Base-by-base conservation (phyloP, 306 rosid species). In the Dryas alaskensis region DNA sequence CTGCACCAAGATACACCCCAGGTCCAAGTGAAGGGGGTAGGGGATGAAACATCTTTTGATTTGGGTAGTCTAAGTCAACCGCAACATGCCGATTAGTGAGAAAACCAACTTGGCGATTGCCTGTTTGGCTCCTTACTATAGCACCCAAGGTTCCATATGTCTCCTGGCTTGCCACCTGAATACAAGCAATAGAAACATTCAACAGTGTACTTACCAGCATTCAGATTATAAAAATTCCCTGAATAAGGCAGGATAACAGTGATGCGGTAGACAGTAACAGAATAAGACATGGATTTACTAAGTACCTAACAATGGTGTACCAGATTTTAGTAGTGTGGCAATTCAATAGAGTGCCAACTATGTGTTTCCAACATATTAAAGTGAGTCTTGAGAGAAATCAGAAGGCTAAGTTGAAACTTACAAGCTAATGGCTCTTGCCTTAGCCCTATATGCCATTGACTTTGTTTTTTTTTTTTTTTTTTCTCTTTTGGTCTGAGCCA, bases 41-140 rank as follows among this genome's bases (percentile, higher is more conserved):
- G 51, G 99, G 99, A 77, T 95, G 99, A 80, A 95, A 95, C 99
- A 95, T 95, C 84, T 95, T 95, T 86, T 95, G 99, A 76, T 95
- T 95, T 4, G 99, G 99, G 83, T 95, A 95, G 79, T 95, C 98
- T 53, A 95, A 88, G 78, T 95, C 90, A 8, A 95, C 99, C 3
- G 99, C 99, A 64, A 95, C 99, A 77, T 95, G 99, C 27, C 99
- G 91, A 71, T 95, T 95, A 55, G 99, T 95, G 83, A 95, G 99
- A 82, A 95, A 95, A 68, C 99, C 99, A 85, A 95, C 96, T 80
- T 90, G 99, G 6, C 88, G 85, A 79, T 81, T 87, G 74, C 97
- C 99, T 14, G 99, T 89, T 86, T 89, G 97, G 90, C 99, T 95
- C 81, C 88, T 88, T 37, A 95, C 99, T 0, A 95, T 90, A 66